Evolutionary conservation across 441 rosid species (phyloP).

Genomic region (Erodium moschatum): DNA sequence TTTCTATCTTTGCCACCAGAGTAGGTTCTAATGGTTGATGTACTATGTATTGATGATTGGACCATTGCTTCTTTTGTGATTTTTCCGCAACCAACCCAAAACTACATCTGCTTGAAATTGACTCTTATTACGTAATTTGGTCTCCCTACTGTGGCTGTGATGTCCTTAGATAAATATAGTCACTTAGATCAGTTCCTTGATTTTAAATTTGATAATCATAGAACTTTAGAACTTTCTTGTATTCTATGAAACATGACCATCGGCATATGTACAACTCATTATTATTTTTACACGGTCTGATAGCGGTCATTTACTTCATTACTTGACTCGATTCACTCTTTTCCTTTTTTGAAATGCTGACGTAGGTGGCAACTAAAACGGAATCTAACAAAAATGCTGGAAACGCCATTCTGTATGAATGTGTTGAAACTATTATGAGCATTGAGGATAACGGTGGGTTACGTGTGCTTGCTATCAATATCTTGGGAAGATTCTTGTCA

Average conservation of each 20-base stretch:
- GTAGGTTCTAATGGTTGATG: neutral
- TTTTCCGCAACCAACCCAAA: neutral
- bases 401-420: constrained; percentile 91
- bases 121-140: neutral
- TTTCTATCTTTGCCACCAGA: constrained; percentile 8
- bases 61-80: neutral
- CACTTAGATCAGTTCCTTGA: neutral
- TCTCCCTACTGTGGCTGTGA: neutral
- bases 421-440: constrained; percentile 97
- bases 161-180: neutral
- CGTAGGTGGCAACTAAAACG: constrained; percentile 96
- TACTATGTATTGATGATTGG: neutral
- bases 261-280: neutral
- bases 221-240: neutral
- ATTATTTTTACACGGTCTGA: neutral
- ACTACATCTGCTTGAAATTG: neutral
- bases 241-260: neutral
- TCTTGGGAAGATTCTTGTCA: constrained; percentile 93
- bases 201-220: neutral
- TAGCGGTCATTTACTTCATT: constrained; percentile 14
- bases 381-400: constrained; percentile 98
- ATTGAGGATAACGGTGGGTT: constrained; percentile 92
- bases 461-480: constrained; percentile 97
- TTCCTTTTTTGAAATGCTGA: constrained; percentile 24
- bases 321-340: constrained; percentile 3